Percentiles rank a stretch among this genome's conserved stretches.
These are phyloP conservation scores for Lyophyllum semitale DNA, from an alignment of 768 basidiomycete genomes.

Conservation along the genomic window DNA sequence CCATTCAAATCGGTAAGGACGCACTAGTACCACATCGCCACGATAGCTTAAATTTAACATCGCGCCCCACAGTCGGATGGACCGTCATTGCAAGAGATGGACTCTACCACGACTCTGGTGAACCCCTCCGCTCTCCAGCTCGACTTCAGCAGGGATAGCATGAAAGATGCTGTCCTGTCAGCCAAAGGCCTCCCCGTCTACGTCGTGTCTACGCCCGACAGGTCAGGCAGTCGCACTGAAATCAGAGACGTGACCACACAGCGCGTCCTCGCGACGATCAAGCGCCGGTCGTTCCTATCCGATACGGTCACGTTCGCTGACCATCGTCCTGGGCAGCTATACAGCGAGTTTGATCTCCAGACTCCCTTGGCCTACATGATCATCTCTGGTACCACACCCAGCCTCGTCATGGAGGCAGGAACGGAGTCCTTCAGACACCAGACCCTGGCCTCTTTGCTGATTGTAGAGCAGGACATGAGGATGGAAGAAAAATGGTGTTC, in stretches of 20 bases:
- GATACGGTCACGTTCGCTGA: slow-evolving; percentile 8
- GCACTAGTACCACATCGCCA: no score
- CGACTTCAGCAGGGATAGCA: slow-evolving; percentile 22
- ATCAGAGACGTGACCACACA: slow-evolving; percentile 20
- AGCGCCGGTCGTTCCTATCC: slow-evolving; percentile 16
- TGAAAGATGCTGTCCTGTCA: slow-evolving; percentile 19
- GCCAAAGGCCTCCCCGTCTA: slow-evolving; percentile 19
- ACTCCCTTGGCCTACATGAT: neutral
- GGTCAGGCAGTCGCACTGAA: slow-evolving; percentile 16
- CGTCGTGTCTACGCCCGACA: slow-evolving; percentile 20
- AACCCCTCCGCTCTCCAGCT: slow-evolving; percentile 14
- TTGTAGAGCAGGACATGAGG: slow-evolving; percentile 5
- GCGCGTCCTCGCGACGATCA: slow-evolving; percentile 18
- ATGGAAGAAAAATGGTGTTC: slow-evolving; percentile 6
- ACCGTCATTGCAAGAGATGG: no score
- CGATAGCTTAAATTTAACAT: no score
- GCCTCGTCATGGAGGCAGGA: slow-evolving; percentile 7
- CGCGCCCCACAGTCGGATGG: no score
- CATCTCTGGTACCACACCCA: neutral
- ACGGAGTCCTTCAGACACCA: slow-evolving; percentile 2
- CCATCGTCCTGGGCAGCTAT: neutral
- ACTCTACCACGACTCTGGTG: slow-evolving; percentile 13
- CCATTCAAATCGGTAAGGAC: neutral
- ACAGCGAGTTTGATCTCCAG: neutral
- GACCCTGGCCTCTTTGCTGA: slow-evolving; percentile 9